Evolutionary conservation across 331 rosid genomes (phyloP).

Genomic region (Ulmus americana): DNA sequence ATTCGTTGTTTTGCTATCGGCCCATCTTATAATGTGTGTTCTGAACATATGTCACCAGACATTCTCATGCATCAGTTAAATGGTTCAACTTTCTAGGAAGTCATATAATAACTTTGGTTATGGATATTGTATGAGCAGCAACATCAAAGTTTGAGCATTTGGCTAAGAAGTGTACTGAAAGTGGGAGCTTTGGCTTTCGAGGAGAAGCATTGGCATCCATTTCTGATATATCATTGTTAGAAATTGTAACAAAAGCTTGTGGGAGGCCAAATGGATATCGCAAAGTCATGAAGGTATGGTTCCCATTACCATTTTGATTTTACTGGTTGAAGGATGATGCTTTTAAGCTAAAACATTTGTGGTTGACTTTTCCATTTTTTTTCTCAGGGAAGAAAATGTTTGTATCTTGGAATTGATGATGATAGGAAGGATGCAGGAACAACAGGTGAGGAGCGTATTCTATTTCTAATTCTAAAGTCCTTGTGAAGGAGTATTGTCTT

Average conservation of each 20-base stretch:
- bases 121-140: constrained; percentile 43
- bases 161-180: constrained; percentile 38
- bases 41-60: not conserved
- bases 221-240: constrained; percentile 72
- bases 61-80: not conserved
- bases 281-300: constrained; percentile 73
- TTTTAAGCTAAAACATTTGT: constrained; percentile 27
- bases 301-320: constrained; percentile 11
- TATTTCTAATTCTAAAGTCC: not conserved
- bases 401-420: constrained; percentile 71
- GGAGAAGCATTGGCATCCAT: constrained; percentile 97
- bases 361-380: constrained; percentile 24
- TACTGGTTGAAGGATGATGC: constrained; percentile 11
- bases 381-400: constrained; percentile 74
- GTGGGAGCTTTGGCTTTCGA: constrained; percentile 64
- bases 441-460: constrained; percentile 43
- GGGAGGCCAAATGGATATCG: constrained; percentile 92
- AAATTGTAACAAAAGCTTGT: constrained; percentile 66
- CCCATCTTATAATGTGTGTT: not conserved
- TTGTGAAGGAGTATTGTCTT: constrained; percentile 7
- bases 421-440: constrained; percentile 85
- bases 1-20: not conserved
- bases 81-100: not conserved
- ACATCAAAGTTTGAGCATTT: constrained; percentile 64
- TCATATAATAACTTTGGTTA: constrained; percentile 13